Evolutionary conservation across 2,329 filamentous ascomycete species (phyloP).

Genomic region (Phyllosticta paracitricarpa): DNA sequence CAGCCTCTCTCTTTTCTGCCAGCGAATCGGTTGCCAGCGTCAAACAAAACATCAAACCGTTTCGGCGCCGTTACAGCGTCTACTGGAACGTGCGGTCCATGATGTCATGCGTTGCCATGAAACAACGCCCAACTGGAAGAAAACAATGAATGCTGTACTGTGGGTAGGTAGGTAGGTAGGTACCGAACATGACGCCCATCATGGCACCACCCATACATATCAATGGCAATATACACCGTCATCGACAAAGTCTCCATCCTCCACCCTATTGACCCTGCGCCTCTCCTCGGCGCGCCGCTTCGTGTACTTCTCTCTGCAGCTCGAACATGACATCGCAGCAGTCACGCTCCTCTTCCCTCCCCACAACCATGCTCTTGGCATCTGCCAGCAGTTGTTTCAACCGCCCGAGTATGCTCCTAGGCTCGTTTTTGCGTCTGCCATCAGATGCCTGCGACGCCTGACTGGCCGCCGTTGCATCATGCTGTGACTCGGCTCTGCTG

Average conservation of each 20-base stretch:
- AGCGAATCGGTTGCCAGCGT: neutral
- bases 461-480: neutral
- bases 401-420: slow-evolving; percentile 43
- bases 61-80: neutral
- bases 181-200: neutral
- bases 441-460: slow-evolving; percentile 2
- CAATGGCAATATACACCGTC: neutral
- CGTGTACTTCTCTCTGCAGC: slow-evolving; percentile 62
- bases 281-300: slow-evolving; percentile 49
- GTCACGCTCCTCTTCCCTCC: slow-evolving; percentile 55
- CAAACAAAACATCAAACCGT: neutral
- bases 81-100: neutral
- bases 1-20: neutral
- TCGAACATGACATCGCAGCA: slow-evolving; percentile 74
- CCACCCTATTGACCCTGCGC: neutral
- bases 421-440: slow-evolving; percentile 15
- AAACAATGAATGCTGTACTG: neutral
- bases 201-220: no score
- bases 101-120: neutral
- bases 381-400: slow-evolving; percentile 49
- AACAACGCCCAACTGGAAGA: neutral
- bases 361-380: slow-evolving; percentile 50
- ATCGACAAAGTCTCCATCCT: neutral
- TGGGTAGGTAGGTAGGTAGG: no score
- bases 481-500: neutral